These are phyloP conservation scores for Fonsecaea multimorphosa DNA, from an alignment of 2,329 filamentous ascomycete species.

Conservation along the genomic window DNA sequence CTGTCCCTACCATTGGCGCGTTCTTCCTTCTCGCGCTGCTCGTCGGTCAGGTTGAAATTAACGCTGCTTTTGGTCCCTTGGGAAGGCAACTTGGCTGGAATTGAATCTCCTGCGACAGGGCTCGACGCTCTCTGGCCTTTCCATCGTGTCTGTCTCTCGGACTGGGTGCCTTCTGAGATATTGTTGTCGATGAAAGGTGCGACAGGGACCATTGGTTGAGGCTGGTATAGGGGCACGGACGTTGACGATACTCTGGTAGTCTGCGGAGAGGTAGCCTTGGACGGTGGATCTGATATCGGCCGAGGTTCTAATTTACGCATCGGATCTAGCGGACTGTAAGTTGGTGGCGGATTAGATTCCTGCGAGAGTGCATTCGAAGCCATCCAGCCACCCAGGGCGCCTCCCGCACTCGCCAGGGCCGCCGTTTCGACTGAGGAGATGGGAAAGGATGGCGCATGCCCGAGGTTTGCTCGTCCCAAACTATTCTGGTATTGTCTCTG, in stretches of 20 bases:
- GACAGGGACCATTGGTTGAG: constrained; percentile 77
- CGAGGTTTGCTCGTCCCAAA: neutral
- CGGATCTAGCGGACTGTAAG: constrained; percentile 56
- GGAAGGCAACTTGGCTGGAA: constrained; percentile 31
- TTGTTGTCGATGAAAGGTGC: constrained; percentile 49
- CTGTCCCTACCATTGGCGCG: constrained; percentile 41
- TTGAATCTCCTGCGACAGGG: constrained; percentile 26
- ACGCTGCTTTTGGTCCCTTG: constrained; percentile 59
- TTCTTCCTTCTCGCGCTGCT: constrained; percentile 59
- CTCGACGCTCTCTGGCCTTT: neutral
- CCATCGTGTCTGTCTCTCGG: neutral
- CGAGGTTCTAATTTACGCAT: constrained; percentile 60
- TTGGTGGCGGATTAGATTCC: constrained; percentile 13
- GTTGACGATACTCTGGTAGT: constrained; percentile 36
- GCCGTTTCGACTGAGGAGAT: constrained; percentile 42
- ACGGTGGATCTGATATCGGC: constrained; percentile 29
- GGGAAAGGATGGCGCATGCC: constrained; percentile 19
- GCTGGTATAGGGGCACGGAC: constrained; percentile 77
- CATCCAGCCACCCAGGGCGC: constrained; percentile 50
- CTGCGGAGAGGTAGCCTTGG: constrained; percentile 5
- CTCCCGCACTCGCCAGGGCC: constrained; percentile 51
- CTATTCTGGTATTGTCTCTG: neutral
- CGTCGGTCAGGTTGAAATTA: constrained; percentile 63
- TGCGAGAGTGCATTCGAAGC: constrained; percentile 28
- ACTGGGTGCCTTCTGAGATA: neutral